Conservation (phyloP, 768 basidiomycete genomes). For the Tricholoma furcatifolium region DNA sequence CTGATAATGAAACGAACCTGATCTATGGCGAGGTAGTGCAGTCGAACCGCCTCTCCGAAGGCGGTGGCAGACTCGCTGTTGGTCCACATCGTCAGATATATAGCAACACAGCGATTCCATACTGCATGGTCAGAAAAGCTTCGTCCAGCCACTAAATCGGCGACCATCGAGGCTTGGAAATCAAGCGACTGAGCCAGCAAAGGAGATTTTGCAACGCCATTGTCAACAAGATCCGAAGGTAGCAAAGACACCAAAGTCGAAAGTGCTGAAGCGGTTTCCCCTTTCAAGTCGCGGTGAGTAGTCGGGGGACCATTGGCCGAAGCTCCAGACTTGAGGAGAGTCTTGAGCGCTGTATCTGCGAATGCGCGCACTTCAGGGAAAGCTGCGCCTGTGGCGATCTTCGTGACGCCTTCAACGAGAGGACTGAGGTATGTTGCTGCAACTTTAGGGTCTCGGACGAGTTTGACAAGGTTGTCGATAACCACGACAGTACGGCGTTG, state of each 20-base stretch:
- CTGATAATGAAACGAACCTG: constrained; percentile 37
- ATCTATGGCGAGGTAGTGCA: constrained; percentile 78
- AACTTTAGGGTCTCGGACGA: constrained; percentile 87
- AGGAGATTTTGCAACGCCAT: constrained; percentile 50
- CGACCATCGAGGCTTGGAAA: constrained; percentile 73
- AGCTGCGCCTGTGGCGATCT: constrained; percentile 86
- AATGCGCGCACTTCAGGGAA: constrained; percentile 81
- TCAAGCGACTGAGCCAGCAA: constrained; percentile 60
- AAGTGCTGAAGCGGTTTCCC: constrained; percentile 58
- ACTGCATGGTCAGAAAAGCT: constrained; percentile 49
- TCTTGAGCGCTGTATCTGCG: constrained; percentile 59
- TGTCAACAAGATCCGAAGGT: constrained; percentile 44
- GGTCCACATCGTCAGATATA: constrained; percentile 75
- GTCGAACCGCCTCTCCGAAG: constrained; percentile 64
- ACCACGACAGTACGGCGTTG: constrained; percentile 94
- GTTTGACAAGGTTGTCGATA: constrained; percentile 95
- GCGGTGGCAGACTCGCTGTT: constrained; percentile 42
- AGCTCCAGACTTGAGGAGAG: constrained; percentile 81
- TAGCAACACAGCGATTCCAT: constrained; percentile 73
- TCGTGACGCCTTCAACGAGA: constrained; percentile 87
- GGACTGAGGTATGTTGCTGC: constrained; percentile 87
- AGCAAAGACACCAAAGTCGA: constrained; percentile 59
- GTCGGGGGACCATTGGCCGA: constrained; percentile 69
- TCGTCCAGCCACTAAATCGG: constrained; percentile 69
- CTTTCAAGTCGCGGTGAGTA: constrained; percentile 66